These are phyloP conservation scores for Acanthamoeba triangularis DNA, from an alignment of 208 protist genomes.

Conservation along the genomic window DNA sequence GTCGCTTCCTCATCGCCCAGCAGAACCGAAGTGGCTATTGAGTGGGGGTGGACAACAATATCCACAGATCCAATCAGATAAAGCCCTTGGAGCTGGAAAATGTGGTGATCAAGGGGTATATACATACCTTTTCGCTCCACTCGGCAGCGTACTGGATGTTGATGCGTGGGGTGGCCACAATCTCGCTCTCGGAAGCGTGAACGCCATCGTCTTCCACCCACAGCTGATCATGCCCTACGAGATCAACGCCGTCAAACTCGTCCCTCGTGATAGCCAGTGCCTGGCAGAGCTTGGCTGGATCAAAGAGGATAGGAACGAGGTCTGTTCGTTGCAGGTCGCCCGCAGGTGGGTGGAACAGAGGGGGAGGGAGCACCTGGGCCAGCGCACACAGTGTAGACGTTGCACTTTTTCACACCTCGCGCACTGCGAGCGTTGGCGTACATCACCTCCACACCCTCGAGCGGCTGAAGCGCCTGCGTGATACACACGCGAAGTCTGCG, in stretches of 20 bases:
- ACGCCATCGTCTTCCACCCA: background rate
- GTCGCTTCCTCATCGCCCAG: background rate
- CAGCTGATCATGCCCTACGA: background rate
- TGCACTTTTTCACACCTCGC: background rate
- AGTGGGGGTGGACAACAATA: background rate
- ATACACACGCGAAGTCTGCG: background rate
- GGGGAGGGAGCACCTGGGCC: background rate
- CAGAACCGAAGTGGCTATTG: background rate
- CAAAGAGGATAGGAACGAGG: background rate
- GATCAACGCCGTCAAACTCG: constrained; percentile 41
- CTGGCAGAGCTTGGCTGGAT: background rate
- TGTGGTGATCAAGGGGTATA: background rate
- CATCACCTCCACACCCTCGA: background rate
- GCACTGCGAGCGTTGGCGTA: background rate
- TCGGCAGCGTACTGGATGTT: constrained; percentile 34
- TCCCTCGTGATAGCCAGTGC: background rate
- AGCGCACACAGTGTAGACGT: background rate
- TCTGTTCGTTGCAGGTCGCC: too few species aligned
- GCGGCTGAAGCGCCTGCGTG: background rate
- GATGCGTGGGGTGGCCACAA: constrained; percentile 21
- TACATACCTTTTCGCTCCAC: constrained; percentile 1
- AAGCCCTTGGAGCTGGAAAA: too few species aligned
- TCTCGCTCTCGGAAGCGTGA: background rate
- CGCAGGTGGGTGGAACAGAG: background rate
- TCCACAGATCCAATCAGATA: too few species aligned